Percentiles rank a stretch among this genome's conserved stretches.
These are phyloP conservation scores for Tricholomella constricta DNA, from an alignment of 768 basidiomycete species.

Conservation along the genomic window DNA sequence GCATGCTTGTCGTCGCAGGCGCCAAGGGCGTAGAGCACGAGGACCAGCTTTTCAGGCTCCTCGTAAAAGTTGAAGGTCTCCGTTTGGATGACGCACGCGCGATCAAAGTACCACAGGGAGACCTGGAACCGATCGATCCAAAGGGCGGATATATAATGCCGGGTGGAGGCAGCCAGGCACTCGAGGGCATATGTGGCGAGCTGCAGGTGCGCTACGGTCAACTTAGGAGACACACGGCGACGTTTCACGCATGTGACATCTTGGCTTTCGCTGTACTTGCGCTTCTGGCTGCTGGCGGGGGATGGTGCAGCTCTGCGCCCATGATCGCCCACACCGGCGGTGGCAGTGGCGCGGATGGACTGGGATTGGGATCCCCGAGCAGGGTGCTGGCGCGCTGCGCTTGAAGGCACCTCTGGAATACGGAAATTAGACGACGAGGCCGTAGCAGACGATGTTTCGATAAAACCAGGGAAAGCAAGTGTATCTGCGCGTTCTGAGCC, in stretches of 20 bases:
- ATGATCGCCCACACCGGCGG: neutral
- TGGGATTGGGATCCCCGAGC: neutral
- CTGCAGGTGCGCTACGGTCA: neutral
- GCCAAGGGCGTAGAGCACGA: conserved; percentile 17
- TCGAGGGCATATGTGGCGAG: neutral
- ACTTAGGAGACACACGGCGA: no score
- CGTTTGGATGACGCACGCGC: conserved; percentile 19
- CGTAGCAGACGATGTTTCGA: no score
- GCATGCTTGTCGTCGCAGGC: conserved; percentile 14
- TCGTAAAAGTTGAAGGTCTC: conserved; percentile 21
- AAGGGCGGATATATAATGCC: conserved; percentile 21
- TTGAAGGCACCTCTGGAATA: no score
- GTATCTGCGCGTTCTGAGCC: neutral
- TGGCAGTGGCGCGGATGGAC: neutral
- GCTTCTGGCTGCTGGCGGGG: neutral
- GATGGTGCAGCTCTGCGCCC: neutral
- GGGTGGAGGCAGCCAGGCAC: conserved; percentile 5
- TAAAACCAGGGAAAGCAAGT: no score
- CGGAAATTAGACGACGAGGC: no score
- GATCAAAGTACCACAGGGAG: conserved; percentile 29
- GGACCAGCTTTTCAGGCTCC: conserved; percentile 17
- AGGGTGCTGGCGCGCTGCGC: no score
- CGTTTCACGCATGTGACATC: no score
- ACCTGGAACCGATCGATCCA: conserved; percentile 19
- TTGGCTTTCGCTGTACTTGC: neutral